Conservation (phyloP, 306 rosid species). For the Cicer arietinum region DNA sequence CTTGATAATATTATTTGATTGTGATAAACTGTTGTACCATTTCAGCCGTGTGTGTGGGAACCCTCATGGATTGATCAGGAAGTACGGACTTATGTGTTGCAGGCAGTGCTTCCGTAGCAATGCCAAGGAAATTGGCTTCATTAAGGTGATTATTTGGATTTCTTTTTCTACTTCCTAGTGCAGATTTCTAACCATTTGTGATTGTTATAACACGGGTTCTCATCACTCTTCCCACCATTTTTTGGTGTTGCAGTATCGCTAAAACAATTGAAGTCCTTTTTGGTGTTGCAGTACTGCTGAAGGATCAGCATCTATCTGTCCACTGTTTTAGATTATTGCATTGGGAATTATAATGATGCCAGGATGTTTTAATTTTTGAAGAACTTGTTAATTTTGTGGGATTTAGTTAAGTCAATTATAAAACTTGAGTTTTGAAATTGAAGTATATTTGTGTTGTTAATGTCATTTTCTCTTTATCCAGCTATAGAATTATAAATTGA, state of each 20-base stretch:
- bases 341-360: not conserved
- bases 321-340: conserved; percentile 28
- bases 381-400: no score
- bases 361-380: no score
- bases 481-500: no score
- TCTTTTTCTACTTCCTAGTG: not conserved
- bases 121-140: conserved; percentile 97
- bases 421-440: no score
- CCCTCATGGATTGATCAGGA: conserved; percentile 89
- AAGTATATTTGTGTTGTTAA: no score
- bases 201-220: not conserved
- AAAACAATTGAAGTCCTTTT: not conserved
- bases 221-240: not conserved
- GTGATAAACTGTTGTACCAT: not conserved
- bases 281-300: not conserved
- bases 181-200: not conserved
- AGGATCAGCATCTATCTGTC: not conserved
- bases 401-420: no score
- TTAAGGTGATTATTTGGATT: conserved; percentile 58
- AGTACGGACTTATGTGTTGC: conserved; percentile 94
- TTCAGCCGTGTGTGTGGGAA: conserved; percentile 76
- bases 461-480: no score
- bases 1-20: not conserved
- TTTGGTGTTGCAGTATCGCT: conserved; percentile 71
- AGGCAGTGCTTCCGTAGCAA: conserved; percentile 98